Conservation (phyloP, 176 grass and related monocot species). For the Puccinellia tenuiflora region DNA sequence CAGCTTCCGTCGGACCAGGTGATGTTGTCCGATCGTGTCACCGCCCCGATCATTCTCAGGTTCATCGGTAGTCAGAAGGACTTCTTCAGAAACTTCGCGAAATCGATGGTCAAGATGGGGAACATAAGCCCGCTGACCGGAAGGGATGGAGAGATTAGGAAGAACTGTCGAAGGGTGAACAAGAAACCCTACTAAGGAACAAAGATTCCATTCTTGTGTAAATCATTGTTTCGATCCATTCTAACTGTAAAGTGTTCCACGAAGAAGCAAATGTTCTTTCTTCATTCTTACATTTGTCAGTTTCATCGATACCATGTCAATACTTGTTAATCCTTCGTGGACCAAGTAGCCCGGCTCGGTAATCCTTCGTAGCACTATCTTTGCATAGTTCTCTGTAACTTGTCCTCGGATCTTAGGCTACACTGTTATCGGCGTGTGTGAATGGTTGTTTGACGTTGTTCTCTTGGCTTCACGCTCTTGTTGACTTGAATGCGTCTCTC, state of each 20-base stretch:
- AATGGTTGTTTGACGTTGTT: too few species aligned
- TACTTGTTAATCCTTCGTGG: not conserved
- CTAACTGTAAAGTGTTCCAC: not conserved
- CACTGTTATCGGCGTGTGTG: too few species aligned
- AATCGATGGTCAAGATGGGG: constrained; percentile 56
- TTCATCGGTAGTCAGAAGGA: constrained; percentile 23
- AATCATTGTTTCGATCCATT: not conserved
- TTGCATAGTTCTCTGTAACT: too few species aligned
- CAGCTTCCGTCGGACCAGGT: constrained; percentile 48
- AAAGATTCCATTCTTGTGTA: not conserved
- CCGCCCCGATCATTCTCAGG: not conserved
- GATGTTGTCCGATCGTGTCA: constrained; percentile 13
- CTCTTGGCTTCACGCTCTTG: too few species aligned
- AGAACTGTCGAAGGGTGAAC: constrained; percentile 39
- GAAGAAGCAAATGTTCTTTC: not conserved
- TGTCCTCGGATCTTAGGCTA: too few species aligned
- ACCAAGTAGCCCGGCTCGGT: too few species aligned
- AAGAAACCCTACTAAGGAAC: not conserved
- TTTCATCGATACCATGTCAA: too few species aligned
- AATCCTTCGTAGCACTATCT: too few species aligned
- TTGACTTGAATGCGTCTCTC: too few species aligned
- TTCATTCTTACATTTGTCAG: not conserved
- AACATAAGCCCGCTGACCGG: constrained; percentile 43
- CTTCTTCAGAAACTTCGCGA: constrained; percentile 40
- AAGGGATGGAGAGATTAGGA: constrained; percentile 41